Evolutionary conservation across 2,329 filamentous ascomycete genomes (phyloP).

Genomic region (Peltaster fructicola): DNA sequence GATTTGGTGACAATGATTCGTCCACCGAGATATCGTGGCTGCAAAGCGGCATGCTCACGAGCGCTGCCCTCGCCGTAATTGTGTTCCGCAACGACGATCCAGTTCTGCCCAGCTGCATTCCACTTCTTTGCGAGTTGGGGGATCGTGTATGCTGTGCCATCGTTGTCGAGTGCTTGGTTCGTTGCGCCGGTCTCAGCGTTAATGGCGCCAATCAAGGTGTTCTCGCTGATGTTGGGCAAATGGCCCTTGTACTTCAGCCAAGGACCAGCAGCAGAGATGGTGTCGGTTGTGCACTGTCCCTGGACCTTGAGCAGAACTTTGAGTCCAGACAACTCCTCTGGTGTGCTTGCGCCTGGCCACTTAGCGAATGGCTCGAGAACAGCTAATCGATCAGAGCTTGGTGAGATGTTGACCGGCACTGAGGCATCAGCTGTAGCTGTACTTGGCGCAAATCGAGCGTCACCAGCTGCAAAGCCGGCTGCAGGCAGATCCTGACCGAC

Average conservation of each 20-base stretch:
- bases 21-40: slow-evolving; percentile 78
- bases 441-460: slow-evolving; percentile 54
- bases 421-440: slow-evolving; percentile 53
- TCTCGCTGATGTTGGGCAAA: slow-evolving; percentile 90
- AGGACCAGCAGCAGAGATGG: slow-evolving; percentile 88
- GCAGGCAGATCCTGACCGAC: slow-evolving; percentile 42
- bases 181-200: slow-evolving; percentile 87
- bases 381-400: slow-evolving; percentile 77
- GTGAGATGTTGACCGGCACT: slow-evolving; percentile 59
- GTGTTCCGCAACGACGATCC: slow-evolving; percentile 92
- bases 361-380: slow-evolving; percentile 76
- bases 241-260: slow-evolving; percentile 99
- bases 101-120: slow-evolving; percentile 57
- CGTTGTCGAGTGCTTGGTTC: slow-evolving; percentile 77
- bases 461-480: slow-evolving; percentile 66
- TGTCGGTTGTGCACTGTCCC: slow-evolving; percentile 97
- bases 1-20: slow-evolving; percentile 70
- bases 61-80: slow-evolving; percentile 92
- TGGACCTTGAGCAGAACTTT: slow-evolving; percentile 89
- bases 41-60: slow-evolving; percentile 74
- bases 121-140: slow-evolving; percentile 74
- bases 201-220: slow-evolving; percentile 88
- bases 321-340: slow-evolving; percentile 51
- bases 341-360: slow-evolving; percentile 43
- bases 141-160: slow-evolving; percentile 52